These are phyloP conservation scores for Arxiozyma heterogenica DNA, from an alignment of 1,139 yeast species.

Conservation along the genomic window DNA sequence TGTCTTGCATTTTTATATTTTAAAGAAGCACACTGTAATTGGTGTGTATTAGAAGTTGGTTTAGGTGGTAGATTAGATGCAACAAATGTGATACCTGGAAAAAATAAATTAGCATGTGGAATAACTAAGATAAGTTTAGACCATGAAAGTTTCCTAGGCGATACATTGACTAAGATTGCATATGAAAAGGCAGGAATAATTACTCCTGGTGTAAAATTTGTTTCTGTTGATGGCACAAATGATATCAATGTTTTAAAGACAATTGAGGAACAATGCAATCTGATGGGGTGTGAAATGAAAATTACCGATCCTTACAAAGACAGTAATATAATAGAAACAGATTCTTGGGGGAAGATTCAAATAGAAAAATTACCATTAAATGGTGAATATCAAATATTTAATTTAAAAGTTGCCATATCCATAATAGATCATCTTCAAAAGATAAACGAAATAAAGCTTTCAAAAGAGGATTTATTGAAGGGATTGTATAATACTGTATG, in stretches of 20 bases:
- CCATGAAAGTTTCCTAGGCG: slow-evolving; percentile 69
- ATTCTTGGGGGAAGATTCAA: slow-evolving; percentile 31
- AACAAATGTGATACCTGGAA: slow-evolving; percentile 53
- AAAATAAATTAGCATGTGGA: slow-evolving; percentile 49
- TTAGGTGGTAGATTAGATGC: slow-evolving; percentile 85
- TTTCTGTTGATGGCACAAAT: slow-evolving; percentile 69
- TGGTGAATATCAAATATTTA: slow-evolving; percentile 66
- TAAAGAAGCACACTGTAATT: slow-evolving; percentile 45
- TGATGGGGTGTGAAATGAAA: slow-evolving; percentile 19
- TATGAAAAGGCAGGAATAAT: slow-evolving; percentile 77
- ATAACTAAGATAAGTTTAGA: slow-evolving; percentile 81
- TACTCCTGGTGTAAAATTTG: slow-evolving; percentile 44
- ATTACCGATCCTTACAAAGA: slow-evolving; percentile 25
- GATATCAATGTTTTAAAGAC: slow-evolving; percentile 41
- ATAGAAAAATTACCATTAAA: slow-evolving; percentile 38
- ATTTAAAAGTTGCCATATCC: slow-evolving; percentile 60
- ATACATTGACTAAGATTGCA: slow-evolving; percentile 55
- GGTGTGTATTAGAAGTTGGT: slow-evolving; percentile 84
- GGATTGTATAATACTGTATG: slow-evolving; percentile 49
- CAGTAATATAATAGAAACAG: slow-evolving; percentile 14
- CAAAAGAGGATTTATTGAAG: slow-evolving; percentile 32
- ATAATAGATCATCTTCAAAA: slow-evolving; percentile 37
- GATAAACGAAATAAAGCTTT: slow-evolving; percentile 14
- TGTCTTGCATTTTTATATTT: slow-evolving; percentile 77
- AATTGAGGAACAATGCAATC: slow-evolving; percentile 24